Conservation (phyloP, 768 basidiomycete genomes). For the Russula griseocarnosa region DNA sequence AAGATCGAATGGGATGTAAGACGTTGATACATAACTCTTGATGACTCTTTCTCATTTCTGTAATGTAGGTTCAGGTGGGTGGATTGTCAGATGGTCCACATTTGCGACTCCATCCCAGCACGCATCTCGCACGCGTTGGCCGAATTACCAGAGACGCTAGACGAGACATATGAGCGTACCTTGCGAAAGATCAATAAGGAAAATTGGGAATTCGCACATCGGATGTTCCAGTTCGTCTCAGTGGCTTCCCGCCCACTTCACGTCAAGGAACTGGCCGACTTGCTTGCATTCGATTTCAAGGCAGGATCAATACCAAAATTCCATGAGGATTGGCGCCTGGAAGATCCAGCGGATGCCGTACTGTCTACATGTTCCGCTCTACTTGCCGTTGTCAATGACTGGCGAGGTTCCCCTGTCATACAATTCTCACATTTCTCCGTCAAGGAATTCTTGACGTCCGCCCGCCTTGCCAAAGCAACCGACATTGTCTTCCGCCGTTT, state of each 20-base stretch:
- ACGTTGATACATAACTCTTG: neutral
- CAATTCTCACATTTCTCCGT: neutral
- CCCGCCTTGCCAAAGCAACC: neutral
- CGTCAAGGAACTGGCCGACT: neutral
- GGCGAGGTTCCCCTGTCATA: neutral
- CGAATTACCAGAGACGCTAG: neutral
- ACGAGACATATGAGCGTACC: neutral
- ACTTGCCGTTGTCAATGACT: neutral
- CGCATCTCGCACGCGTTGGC: neutral
- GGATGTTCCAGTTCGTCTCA: neutral
- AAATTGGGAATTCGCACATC: neutral
- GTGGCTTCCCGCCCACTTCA: neutral
- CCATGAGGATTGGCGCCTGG: neutral
- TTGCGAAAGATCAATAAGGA: neutral
- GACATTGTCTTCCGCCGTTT: neutral
- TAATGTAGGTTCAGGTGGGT: neutral
- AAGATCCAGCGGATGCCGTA: neutral
- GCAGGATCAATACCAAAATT: neutral
- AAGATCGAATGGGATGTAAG: neutral
- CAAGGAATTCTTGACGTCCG: neutral
- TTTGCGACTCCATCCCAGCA: neutral
- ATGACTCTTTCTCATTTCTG: neutral
- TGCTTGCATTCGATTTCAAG: neutral
- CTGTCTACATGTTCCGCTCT: neutral
- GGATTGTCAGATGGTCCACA: neutral